phyloP scores from a whole-genome alignment of 495 filamentous ascomycete genomes.

The Penicillium dipodomyicola region DNA sequence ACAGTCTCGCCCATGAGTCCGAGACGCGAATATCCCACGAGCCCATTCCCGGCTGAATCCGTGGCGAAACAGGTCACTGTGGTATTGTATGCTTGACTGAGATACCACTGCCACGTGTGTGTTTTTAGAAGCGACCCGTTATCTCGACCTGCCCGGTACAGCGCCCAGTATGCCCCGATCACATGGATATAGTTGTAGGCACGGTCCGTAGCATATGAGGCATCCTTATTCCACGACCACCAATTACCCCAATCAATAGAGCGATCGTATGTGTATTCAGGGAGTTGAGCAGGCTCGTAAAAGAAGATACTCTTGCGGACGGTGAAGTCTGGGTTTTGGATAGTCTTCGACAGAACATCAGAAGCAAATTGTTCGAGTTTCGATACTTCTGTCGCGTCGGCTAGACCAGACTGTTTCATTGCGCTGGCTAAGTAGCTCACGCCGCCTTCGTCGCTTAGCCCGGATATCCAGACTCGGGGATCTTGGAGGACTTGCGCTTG shows the following conservation, averaged over 20 bases:
- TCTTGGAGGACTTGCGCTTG: not conserved
- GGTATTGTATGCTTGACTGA: not conserved
- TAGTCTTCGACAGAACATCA: not conserved
- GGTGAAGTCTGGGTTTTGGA: not conserved
- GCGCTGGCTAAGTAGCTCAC: not conserved
- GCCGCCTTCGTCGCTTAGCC: not conserved
- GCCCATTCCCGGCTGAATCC: constrained; percentile 17
- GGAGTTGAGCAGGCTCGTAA: not conserved
- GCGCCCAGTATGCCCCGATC: constrained; percentile 47
- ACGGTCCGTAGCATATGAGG: constrained; percentile 41
- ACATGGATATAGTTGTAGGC: constrained; percentile 56
- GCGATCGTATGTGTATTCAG: constrained; percentile 5
- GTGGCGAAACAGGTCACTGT: constrained; percentile 6
- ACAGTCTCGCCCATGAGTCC: constrained; percentile 56
- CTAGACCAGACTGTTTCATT: not conserved
- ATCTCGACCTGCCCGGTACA: constrained; percentile 48
- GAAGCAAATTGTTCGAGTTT: not conserved
- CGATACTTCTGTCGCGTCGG: not conserved
- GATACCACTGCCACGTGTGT: not conserved
- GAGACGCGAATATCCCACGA: constrained; percentile 36
- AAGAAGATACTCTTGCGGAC: not conserved
- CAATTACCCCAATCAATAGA: constrained; percentile 38
- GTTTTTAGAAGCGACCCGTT: constrained; percentile 9
- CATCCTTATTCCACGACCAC: constrained; percentile 41
- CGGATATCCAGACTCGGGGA: not conserved